Conservation (phyloP, 306 rosid species). For the Fagus sylvatica region DNA sequence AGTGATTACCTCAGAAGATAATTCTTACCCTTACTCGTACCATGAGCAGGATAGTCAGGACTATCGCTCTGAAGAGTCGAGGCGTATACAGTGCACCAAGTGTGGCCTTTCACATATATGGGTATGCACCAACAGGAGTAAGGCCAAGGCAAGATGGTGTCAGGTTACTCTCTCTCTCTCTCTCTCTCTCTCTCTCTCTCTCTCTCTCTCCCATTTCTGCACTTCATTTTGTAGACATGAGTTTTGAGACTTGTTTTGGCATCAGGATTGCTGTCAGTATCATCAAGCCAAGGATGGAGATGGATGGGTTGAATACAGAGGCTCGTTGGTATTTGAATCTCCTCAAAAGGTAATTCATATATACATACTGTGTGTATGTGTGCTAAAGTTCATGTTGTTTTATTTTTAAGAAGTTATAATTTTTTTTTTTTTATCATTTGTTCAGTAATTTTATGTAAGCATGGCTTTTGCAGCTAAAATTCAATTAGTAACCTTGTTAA, state of each 20-base stretch:
- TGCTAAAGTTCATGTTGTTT: background rate
- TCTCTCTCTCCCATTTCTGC: background rate
- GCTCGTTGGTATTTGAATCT: conserved; percentile 76
- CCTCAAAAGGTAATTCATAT: conserved; percentile 66
- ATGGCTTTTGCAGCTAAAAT: background rate
- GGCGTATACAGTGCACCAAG: conserved; percentile 94
- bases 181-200: conserved; percentile 8
- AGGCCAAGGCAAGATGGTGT: conserved; percentile 97
- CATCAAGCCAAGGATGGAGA: conserved; percentile 99
- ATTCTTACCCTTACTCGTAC: conserved; percentile 21
- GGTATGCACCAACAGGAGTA: conserved; percentile 95
- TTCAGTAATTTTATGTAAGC: background rate
- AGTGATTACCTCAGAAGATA: background rate
- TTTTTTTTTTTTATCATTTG: background rate
- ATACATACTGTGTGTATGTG: background rate
- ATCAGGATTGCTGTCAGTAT: conserved; percentile 95
- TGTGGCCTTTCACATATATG: conserved; percentile 96
- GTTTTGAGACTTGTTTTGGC: conserved; percentile 29
- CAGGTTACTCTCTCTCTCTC: conserved; percentile 61
- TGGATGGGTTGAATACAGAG: conserved; percentile 98
- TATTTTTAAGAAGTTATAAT: too few relatives aligned
- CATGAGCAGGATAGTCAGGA: conserved; percentile 63
- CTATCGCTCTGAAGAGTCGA: conserved; percentile 83
- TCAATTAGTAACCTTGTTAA: background rate
- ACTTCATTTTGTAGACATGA: conserved; percentile 16